These are phyloP conservation scores for Acacia acuminata DNA, from an alignment of 306 rosid species.

Conservation along the genomic window DNA sequence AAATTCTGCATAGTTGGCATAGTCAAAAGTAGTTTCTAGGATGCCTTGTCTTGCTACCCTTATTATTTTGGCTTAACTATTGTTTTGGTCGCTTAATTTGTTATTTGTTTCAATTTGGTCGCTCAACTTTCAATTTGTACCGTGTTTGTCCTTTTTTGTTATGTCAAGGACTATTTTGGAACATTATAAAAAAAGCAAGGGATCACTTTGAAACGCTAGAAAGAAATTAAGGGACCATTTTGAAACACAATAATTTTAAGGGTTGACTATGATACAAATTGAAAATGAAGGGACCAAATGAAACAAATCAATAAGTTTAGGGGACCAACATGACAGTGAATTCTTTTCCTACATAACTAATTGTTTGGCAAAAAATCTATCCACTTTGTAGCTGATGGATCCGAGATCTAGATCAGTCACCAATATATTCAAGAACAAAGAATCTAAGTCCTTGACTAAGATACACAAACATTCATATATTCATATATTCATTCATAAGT, in stretches of 20 bases:
- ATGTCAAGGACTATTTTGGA: background rate
- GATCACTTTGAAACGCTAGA: background rate
- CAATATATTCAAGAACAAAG: too few species aligned
- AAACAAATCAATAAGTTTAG: background rate
- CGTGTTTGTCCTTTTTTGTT: background rate
- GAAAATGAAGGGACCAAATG: background rate
- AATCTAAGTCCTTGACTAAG: too few species aligned
- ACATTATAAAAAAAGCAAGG: background rate
- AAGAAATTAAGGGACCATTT: background rate
- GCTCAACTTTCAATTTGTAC: background rate
- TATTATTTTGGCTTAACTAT: background rate
- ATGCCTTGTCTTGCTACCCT: constrained; percentile 3
- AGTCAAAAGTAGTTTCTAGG: background rate
- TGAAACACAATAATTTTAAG: background rate
- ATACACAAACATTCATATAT: too few species aligned
- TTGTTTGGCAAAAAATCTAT: constrained; percentile 17
- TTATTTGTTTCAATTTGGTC: background rate
- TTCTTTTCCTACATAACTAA: constrained; percentile 9
- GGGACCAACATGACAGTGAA: background rate
- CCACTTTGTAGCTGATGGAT: background rate
- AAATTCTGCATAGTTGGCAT: background rate
- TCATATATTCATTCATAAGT: too few species aligned
- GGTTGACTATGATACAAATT: background rate
- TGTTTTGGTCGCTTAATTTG: background rate
- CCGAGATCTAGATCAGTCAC: too few species aligned